Base-by-base conservation (phyloP, 2,329 filamentous ascomycete genomes). In the Penicillium thymicola region DNA sequence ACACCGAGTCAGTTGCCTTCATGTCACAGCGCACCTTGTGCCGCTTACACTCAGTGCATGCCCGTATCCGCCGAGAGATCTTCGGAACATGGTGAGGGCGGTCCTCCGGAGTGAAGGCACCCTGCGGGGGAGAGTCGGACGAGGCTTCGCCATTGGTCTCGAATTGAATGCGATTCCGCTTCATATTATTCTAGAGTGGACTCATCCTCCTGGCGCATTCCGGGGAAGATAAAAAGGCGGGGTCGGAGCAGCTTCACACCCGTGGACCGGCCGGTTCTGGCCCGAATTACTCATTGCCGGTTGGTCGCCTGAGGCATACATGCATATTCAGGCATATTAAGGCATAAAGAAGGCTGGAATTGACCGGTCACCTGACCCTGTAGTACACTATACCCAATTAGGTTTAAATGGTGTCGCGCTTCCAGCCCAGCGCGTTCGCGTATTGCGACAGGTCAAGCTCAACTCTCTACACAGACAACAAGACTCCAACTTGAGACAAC, bases 11-110 rank as follows among this genome's bases (percentile, higher is more conserved):
- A 30, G 75, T 75, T 40, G 74, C 70, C 56, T 76, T 73, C 78
- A 82, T 81, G 52, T 82, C 77, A 67, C 80, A 82, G 66, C 80
- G 80, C 59, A 82, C 80, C 67, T 82, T 82, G 59, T 82, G 80
- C 55, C 80, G 78, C 58, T 81, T 77, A 65, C 80, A 82, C 59
- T 80, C 77, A 10, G 79, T 81, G 64, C 80, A 82, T 28, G 80
- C 80, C 41, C 76, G 74, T 63, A 78, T 76, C 62, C 75, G 74
- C 56, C 76, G 72, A 25, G 75, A 77, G 36, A 78, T 77, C 63
- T 75, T 75, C 47, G 73, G 73, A 18, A 74, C 63, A 67, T 75
- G 71, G 21, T 63, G 69, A 52, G 65, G 54, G 50, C 71, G 65
- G 38, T 70, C 67, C 47, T 73, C 70, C 18, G 67, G 62, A 14